phyloP scores from a whole-genome alignment of 495 filamentous ascomycete genomes.

The Penicillium ucsense region DNA sequence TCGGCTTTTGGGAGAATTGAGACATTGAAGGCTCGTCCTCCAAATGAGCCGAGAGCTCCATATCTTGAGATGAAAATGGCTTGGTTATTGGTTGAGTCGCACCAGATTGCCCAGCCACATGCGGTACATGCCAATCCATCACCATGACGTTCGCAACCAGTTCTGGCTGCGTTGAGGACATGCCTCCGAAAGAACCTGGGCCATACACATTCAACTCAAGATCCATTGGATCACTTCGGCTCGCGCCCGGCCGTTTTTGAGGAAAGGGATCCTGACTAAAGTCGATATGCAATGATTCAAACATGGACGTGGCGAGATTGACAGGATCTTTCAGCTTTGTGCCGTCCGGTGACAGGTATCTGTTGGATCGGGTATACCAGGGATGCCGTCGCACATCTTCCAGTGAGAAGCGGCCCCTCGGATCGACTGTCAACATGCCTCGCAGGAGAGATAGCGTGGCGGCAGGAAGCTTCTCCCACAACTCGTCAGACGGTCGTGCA shows the following conservation, averaged over 20 bases:
- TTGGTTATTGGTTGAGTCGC: slow-evolving; percentile 40
- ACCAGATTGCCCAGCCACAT: slow-evolving; percentile 39
- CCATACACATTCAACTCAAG: slow-evolving; percentile 40
- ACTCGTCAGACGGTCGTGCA: slow-evolving; percentile 69
- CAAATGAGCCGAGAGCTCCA: slow-evolving; percentile 49
- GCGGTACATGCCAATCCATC: slow-evolving; percentile 70
- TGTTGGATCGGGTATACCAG: slow-evolving; percentile 85
- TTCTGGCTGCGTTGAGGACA: slow-evolving; percentile 74
- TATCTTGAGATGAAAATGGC: slow-evolving; percentile 21
- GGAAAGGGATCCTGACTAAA: slow-evolving; percentile 60
- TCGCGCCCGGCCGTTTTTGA: slow-evolving; percentile 27
- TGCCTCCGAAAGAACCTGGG: slow-evolving; percentile 22
- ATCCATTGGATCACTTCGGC: slow-evolving; percentile 40
- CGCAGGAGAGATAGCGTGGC: slow-evolving; percentile 79
- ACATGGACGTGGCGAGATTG: slow-evolving; percentile 81
- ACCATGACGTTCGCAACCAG: slow-evolving; percentile 54
- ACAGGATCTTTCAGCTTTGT: slow-evolving; percentile 63
- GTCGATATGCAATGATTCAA: slow-evolving; percentile 86
- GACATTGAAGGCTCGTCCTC: slow-evolving; percentile 84
- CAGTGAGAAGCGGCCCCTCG: slow-evolving; percentile 68
- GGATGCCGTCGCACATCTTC: slow-evolving; percentile 85
- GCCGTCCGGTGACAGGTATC: slow-evolving; percentile 62
- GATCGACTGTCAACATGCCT: slow-evolving; percentile 85
- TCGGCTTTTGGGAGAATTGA: slow-evolving; percentile 77
- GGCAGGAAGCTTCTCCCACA: slow-evolving; percentile 73